Base-by-base conservation (phyloP, 805 yeast species). In the Candida ascalaphidarum region DNA sequence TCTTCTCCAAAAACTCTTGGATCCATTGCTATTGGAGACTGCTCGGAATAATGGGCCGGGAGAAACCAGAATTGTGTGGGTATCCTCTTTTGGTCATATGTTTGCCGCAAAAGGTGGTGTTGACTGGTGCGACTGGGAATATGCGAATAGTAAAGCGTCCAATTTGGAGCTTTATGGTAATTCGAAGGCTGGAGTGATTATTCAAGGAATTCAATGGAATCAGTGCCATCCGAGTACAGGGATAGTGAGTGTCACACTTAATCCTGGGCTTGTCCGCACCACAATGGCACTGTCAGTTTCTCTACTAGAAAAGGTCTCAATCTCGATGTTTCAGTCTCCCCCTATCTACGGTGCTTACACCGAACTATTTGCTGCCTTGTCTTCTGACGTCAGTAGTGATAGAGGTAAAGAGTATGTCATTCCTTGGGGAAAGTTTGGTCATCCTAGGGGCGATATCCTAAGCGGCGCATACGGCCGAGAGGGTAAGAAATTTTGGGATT, bases 241-340 rank as follows among this genome's bases (percentile, higher is more conserved):
- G 22, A 42, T 61, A 5, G 45, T 59, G 22, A 43, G 55, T 13
- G 33, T 62, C 4, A 38, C 63, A 2, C 50, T 50, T 1, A 65
- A 65, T 36, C 74, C 74, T 1, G 74, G 73, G 1, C 29, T 41
- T 14, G 42, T 66, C n/a, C n/a, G n/a, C n/a, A n/a, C n/a, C n/a
- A n/a, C n/a, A n/a, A n/a, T n/a, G n/a, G n/a, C n/a, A n/a, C n/a
- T n/a, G n/a, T n/a, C n/a, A n/a, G n/a, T n/a, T n/a, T n/a, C n/a
- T 5, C 38, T 66, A 17, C 41, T 41, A 22, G 52, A 66, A 30
- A 29, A 46, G 26, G 41, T 43, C 34, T 29, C 7, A 17, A 14
- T 32, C 7, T 23, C 35, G n/a, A 33, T 41, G 14, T 39, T 40
- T 9, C 36, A 49, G 14, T 23, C 44, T 25, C 41, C 43, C 6